A percentile compares a stretch with the other conserved stretches of the same genome.
Conservation (phyloP, 495 filamentous ascomycete species). For the Parathielavia hyrcaniae region DNA sequence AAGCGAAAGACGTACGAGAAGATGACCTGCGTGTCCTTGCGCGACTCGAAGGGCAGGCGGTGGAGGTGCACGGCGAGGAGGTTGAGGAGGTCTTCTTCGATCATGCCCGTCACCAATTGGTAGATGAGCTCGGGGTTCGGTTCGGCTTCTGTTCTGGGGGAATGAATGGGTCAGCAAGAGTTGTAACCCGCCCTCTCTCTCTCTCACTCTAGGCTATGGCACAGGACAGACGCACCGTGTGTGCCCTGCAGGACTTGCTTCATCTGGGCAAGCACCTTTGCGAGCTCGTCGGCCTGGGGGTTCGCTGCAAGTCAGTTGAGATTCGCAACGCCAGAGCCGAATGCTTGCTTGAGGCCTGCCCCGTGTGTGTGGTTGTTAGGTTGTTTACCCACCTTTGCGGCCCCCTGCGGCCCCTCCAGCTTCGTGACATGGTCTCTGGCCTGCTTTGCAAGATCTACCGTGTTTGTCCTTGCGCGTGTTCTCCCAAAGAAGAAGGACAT, state of each 20-base stretch:
- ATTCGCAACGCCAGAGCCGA: background rate
- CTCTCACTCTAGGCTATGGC: no score
- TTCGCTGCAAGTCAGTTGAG: constrained; percentile 2
- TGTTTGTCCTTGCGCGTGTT: constrained; percentile 53
- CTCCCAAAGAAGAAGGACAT: constrained; percentile 94
- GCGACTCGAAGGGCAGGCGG: constrained; percentile 84
- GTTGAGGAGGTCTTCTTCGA: constrained; percentile 82
- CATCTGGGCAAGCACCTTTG: constrained; percentile 72
- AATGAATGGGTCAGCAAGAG: background rate
- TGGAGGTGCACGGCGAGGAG: constrained; percentile 71
- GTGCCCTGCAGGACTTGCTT: constrained; percentile 80
- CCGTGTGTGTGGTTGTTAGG: constrained; percentile 6
- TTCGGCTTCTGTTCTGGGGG: constrained; percentile 62
- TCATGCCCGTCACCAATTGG: constrained; percentile 68
- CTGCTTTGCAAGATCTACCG: constrained; percentile 46
- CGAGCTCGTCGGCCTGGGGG: constrained; percentile 51
- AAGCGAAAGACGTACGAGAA: constrained; percentile 84
- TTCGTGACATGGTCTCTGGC: constrained; percentile 50
- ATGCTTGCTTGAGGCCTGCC: constrained; percentile 5
- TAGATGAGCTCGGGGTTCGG: constrained; percentile 79
- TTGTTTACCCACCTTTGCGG: constrained; percentile 46
- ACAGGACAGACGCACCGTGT: constrained; percentile 57
- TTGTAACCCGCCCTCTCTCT: no score
- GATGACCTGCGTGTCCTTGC: constrained; percentile 84
- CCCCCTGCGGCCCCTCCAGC: constrained; percentile 47